These are phyloP conservation scores for Alternaria incomplexa DNA, from an alignment of 2,329 filamentous ascomycete genomes.

Conservation along the genomic window DNA sequence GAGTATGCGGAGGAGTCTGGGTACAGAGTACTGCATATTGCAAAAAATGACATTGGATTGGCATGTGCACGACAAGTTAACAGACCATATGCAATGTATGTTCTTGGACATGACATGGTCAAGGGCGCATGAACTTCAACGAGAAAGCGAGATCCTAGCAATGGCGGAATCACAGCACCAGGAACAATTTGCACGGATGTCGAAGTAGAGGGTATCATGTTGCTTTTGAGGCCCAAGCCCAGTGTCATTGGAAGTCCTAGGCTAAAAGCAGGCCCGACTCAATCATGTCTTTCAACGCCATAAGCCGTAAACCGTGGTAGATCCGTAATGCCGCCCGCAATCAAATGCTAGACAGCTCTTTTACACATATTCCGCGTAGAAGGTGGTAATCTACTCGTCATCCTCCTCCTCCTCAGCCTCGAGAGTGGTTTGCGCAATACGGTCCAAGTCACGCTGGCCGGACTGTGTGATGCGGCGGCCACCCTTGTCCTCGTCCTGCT, in stretches of 20 bases:
- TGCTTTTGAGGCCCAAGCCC: constrained; percentile 42
- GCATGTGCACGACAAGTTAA: neutral
- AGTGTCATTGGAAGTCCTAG: constrained; percentile 44
- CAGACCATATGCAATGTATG: neutral
- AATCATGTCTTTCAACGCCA: constrained; percentile 43
- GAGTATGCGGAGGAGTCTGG: too few species aligned
- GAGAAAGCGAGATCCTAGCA: neutral
- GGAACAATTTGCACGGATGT: too few species aligned
- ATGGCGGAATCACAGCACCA: neutral
- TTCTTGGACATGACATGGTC: neutral
- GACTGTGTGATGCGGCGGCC: constrained; percentile 97
- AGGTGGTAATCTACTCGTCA: constrained; percentile 42
- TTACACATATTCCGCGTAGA: constrained; percentile 1
- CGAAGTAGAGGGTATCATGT: constrained; percentile 27
- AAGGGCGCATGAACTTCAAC: neutral
- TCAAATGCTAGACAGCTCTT: constrained; percentile 33
- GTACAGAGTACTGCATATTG: neutral
- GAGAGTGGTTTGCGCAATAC: constrained; percentile 59
- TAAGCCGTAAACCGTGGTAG: constrained; percentile 43
- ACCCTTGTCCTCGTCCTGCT: constrained; percentile 98
- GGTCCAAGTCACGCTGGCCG: constrained; percentile 99
- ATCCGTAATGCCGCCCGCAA: constrained; percentile 33
- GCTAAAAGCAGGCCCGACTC: constrained; percentile 38
- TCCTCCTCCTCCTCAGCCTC: constrained; percentile 59
- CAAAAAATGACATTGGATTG: neutral